Conservation (phyloP, 169 alveolate genomes). For the Besnoitia besnoiti region DNA sequence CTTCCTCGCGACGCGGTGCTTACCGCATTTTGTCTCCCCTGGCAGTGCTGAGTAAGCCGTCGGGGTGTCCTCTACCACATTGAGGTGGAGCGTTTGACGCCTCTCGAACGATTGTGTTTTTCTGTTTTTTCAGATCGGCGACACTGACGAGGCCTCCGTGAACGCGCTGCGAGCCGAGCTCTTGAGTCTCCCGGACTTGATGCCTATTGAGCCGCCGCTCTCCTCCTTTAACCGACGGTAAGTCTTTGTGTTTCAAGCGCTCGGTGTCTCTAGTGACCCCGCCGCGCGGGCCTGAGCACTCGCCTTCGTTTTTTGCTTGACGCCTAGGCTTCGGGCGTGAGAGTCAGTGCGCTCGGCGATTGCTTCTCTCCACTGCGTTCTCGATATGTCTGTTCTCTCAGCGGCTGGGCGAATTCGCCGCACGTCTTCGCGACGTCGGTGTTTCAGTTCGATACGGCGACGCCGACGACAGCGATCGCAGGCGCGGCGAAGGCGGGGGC, state of each 20-base stretch:
- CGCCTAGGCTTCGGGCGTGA: no score
- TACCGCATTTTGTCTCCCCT: no score
- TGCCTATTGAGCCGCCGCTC: slow-evolving; percentile 58
- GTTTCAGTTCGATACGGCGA: slow-evolving; percentile 28
- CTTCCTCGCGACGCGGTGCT: no score
- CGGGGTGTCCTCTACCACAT: no score
- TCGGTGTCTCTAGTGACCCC: not conserved
- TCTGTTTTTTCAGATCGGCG: slow-evolving; percentile 44
- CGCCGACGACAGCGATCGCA: not conserved
- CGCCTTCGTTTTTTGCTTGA: no score
- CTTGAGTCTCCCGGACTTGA: slow-evolving; percentile 59
- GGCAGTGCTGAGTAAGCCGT: no score
- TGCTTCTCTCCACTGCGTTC: slow-evolving; percentile 51
- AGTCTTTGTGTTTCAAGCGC: not conserved
- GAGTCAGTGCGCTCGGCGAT: no score
- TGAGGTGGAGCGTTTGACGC: not conserved
- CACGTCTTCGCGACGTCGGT: slow-evolving; percentile 55
- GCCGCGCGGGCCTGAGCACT: slow-evolving; percentile 10
- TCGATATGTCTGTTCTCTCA: no score
- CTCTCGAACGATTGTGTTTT: not conserved
- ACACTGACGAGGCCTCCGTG: slow-evolving; percentile 23
- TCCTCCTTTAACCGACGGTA: slow-evolving; percentile 26
- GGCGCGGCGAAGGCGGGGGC: not conserved
- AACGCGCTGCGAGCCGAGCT: slow-evolving; percentile 64
- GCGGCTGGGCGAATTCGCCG: no score